Percentiles rank a stretch among this genome's conserved stretches.
Conservation (phyloP, 2,329 filamentous ascomycete species). For the Xylaria digitata region DNA sequence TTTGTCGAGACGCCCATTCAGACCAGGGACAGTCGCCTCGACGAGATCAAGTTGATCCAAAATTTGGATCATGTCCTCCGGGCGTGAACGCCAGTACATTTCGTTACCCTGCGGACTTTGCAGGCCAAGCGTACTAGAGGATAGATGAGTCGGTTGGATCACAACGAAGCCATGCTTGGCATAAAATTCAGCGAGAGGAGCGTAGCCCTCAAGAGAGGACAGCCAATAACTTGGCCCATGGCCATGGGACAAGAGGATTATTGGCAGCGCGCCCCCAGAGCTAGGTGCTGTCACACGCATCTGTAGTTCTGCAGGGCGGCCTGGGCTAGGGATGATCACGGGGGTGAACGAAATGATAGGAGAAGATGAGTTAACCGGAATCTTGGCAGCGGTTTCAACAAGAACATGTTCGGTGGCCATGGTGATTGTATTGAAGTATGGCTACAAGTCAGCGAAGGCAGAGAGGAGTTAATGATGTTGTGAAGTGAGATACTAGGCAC, state of each 20-base stretch:
- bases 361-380: slow-evolving; percentile 49
- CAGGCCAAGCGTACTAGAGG: slow-evolving; percentile 50
- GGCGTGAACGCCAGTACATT: slow-evolving; percentile 50
- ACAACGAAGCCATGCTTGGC: slow-evolving; percentile 57
- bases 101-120: slow-evolving; percentile 40
- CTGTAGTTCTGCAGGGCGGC: slow-evolving; percentile 49
- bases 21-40: slow-evolving; percentile 49
- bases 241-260: slow-evolving; percentile 57
- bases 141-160: slow-evolving; percentile 57
- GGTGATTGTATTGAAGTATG: background rate
- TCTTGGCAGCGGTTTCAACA: slow-evolving; percentile 48
- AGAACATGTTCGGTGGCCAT: slow-evolving; percentile 41
- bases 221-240: slow-evolving; percentile 54
- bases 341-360: slow-evolving; percentile 51
- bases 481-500: background rate
- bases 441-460: background rate
- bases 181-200: slow-evolving; percentile 56
- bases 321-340: slow-evolving; percentile 45
- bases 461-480: background rate
- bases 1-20: slow-evolving; percentile 52
- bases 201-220: slow-evolving; percentile 57
- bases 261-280: slow-evolving; percentile 50
- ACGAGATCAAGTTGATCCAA: slow-evolving; percentile 54
- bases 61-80: slow-evolving; percentile 52
- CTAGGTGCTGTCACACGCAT: slow-evolving; percentile 53